Percentiles rank a stretch among this genome's conserved stretches.
These are phyloP conservation scores for Conoideocrella luteorostrata DNA, from an alignment of 2,329 filamentous ascomycete genomes.

Conservation along the genomic window DNA sequence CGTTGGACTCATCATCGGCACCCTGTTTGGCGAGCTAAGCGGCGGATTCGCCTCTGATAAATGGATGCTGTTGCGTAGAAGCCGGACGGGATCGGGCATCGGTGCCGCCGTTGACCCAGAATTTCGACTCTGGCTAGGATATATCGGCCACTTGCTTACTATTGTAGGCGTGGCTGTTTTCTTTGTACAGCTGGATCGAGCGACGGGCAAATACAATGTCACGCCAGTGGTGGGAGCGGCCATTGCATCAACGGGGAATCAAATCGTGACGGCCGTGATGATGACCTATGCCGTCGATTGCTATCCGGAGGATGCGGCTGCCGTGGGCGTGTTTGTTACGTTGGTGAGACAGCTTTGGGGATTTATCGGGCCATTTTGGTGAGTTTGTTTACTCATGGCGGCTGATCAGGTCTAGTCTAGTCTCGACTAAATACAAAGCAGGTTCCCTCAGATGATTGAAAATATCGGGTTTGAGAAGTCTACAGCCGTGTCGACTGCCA, in stretches of 20 bases:
- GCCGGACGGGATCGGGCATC: too few species aligned
- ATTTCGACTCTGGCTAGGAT: conserved; percentile 50
- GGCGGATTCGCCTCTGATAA: conserved; percentile 47
- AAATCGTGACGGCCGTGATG: conserved; percentile 54
- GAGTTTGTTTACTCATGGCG: conserved; percentile 2
- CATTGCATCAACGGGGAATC: conserved; percentile 47
- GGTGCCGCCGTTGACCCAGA: conserved; percentile 34
- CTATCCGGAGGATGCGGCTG: conserved; percentile 43
- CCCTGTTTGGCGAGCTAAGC: conserved; percentile 51
- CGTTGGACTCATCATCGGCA: conserved; percentile 49
- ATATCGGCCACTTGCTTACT: conserved; percentile 42
- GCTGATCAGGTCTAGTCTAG: background rate
- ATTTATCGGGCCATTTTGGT: conserved; percentile 35
- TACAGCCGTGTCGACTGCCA: background rate
- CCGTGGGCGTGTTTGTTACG: conserved; percentile 53
- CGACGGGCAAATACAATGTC: conserved; percentile 44
- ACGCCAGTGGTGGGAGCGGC: conserved; percentile 49
- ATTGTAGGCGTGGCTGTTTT: conserved; percentile 50
- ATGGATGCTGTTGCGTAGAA: conserved; percentile 40
- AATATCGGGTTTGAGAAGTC: background rate
- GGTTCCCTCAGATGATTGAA: conserved; percentile 11
- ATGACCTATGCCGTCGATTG: conserved; percentile 57
- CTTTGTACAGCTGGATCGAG: conserved; percentile 41
- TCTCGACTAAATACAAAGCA: background rate
- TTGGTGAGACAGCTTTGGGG: conserved; percentile 49